Evolutionary conservation across 352 stramenopile genomes (phyloP).

Genomic region (Phytophthora kernoviae): DNA sequence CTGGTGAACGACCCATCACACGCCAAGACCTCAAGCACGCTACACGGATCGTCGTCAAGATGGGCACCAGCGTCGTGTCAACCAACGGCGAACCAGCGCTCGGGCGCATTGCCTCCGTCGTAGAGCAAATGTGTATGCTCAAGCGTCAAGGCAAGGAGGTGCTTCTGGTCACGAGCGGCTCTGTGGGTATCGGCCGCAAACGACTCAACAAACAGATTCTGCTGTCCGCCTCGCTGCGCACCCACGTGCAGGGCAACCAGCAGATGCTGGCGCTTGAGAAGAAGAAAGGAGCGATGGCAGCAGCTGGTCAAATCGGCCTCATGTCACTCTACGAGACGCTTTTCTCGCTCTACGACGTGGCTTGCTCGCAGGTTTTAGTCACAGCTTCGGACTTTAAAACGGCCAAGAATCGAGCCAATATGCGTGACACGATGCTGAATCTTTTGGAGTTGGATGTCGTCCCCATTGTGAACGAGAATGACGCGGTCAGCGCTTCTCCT

Average conservation of each 20-base stretch:
- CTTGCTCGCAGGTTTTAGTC: conserved; percentile 92
- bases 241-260: conserved; percentile 88
- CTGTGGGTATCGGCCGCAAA: conserved; percentile 94
- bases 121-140: conserved; percentile 94
- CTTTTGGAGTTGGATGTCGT: conserved; percentile 96
- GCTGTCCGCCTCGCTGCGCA: conserved; percentile 85
- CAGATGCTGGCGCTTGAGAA: conserved; percentile 90
- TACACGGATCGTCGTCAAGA: conserved; percentile 94
- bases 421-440: conserved; percentile 89
- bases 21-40: conserved; percentile 78
- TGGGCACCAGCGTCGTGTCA: conserved; percentile 95
- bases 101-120: conserved; percentile 89
- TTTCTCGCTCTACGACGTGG: conserved; percentile 95
- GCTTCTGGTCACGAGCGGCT: conserved; percentile 89
- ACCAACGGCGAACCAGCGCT: conserved; percentile 93
- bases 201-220: conserved; percentile 94
- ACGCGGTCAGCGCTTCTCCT: conserved; percentile 91
- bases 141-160: conserved; percentile 92
- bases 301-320: conserved; percentile 96
- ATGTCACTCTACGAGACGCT: conserved; percentile 98
- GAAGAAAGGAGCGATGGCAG: conserved; percentile 87
- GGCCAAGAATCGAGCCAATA: conserved; percentile 81
- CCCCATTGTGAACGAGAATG: conserved; percentile 99
- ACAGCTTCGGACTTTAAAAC: conserved; percentile 87
- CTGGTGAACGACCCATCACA: conserved; percentile 54